These are phyloP conservation scores for Zelopaecilomyces penicillatus DNA, from an alignment of 2,329 filamentous ascomycete genomes.

Conservation along the genomic window DNA sequence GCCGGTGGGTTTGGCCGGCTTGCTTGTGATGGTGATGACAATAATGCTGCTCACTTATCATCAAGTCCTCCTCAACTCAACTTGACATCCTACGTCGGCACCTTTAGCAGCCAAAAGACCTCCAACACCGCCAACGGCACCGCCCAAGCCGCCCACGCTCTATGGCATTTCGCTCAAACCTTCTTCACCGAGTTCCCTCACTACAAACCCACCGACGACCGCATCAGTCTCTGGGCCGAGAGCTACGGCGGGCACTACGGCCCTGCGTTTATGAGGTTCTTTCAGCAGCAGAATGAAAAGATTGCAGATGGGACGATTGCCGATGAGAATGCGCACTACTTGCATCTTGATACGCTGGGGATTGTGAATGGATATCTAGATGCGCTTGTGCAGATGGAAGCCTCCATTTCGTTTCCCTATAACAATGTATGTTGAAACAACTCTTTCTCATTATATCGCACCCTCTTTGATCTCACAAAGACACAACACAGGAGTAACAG, in stretches of 20 bases:
- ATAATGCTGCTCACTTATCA: conserved; percentile 28
- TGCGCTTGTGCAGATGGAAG: conserved; percentile 48
- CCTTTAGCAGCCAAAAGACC: conserved; percentile 21
- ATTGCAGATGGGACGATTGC: conserved; percentile 20
- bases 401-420: conserved; percentile 47
- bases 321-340: conserved; percentile 37
- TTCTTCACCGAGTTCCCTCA: conserved; percentile 51
- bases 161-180: conserved; percentile 59
- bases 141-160: conserved; percentile 43
- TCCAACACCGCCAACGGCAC: conserved; percentile 39
- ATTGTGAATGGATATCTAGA: conserved; percentile 66
- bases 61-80: conserved; percentile 28
- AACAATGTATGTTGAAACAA: conserved; percentile 42
- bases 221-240: conserved; percentile 59
- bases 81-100: conserved; percentile 27
- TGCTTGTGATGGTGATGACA: conserved; percentile 33
- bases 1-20: conserved; percentile 28
- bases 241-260: conserved; percentile 65
- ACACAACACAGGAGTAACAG: not conserved
- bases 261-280: conserved; percentile 49
- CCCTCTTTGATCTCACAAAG: not conserved
- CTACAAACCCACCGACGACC: conserved; percentile 44
- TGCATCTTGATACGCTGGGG: conserved; percentile 52
- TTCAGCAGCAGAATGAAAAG: conserved; percentile 54
- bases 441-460: not conserved